These are phyloP conservation scores for Henningerozyma blattae DNA, from an alignment of 805 yeast genomes.

Conservation along the genomic window DNA sequence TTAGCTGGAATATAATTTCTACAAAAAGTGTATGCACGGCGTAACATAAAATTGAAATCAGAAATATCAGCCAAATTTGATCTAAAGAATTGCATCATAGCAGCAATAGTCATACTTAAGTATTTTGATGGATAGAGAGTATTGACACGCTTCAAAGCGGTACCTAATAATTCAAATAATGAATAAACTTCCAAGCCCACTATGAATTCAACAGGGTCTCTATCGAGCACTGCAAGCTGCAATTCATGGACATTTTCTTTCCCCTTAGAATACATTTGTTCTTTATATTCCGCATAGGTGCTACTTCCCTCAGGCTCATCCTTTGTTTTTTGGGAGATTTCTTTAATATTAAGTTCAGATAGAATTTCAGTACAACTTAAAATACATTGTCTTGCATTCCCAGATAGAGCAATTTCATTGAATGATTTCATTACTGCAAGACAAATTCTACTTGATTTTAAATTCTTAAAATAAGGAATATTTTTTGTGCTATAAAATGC, in stretches of 20 bases:
- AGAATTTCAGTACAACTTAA: constrained; percentile 60
- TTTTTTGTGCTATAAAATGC: constrained; percentile 33
- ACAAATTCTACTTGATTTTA: constrained; percentile 23
- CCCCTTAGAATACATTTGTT: not conserved
- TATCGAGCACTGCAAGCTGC: not conserved
- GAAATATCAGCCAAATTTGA: constrained; percentile 26
- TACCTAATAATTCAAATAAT: constrained; percentile 49
- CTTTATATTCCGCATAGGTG: not conserved
- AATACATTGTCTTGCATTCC: constrained; percentile 74
- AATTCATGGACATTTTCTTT: not conserved
- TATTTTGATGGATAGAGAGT: constrained; percentile 75
- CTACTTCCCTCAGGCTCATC: constrained; percentile 1
- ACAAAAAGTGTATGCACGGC: constrained; percentile 53
- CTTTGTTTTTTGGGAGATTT: constrained; percentile 3
- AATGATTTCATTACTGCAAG: constrained; percentile 35
- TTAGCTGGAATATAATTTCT: constrained; percentile 45
- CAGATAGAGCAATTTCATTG: constrained; percentile 50
- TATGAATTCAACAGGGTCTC: constrained; percentile 20
- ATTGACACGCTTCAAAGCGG: constrained; percentile 46
- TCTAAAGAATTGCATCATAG: constrained; percentile 42
- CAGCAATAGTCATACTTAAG: constrained; percentile 52
- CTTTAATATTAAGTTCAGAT: constrained; percentile 7
- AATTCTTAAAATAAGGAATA: constrained; percentile 23
- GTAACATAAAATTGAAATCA: constrained; percentile 33
- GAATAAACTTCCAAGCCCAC: constrained; percentile 52